These are phyloP conservation scores for Geranium incanum DNA, from an alignment of 441 rosid species.

Conservation along the genomic window DNA sequence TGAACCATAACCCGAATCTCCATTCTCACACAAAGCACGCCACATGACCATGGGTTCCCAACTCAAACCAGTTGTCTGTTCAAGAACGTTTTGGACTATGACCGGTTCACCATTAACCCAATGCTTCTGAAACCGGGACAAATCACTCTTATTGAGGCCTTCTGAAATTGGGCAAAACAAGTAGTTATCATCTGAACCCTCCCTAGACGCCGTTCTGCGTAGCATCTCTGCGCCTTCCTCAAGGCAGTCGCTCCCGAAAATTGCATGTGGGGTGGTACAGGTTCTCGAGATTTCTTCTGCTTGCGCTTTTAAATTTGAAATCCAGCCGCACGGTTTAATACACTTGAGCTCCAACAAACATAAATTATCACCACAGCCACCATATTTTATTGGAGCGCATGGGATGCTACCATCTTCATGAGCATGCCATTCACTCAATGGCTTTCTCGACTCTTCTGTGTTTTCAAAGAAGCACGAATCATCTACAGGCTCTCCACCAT, in stretches of 20 bases:
- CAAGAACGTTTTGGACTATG: slow-evolving; percentile 55
- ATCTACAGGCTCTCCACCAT: slow-evolving; percentile 57
- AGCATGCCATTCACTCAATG: slow-evolving; percentile 42
- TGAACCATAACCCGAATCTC: slow-evolving; percentile 39
- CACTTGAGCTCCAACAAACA: slow-evolving; percentile 57
- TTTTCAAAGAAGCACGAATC: slow-evolving; percentile 19
- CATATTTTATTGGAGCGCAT: slow-evolving; percentile 60
- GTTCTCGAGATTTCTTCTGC: slow-evolving; percentile 31
- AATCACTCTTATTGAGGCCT: slow-evolving; percentile 35
- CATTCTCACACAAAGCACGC: slow-evolving; percentile 72
- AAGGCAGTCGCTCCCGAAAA: slow-evolving; percentile 19
- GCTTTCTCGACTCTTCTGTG: slow-evolving; percentile 20
- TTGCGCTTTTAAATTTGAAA: slow-evolving; percentile 39
- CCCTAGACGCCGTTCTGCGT: slow-evolving; percentile 46
- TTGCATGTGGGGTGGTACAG: slow-evolving; percentile 18
- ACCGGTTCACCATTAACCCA: slow-evolving; percentile 88
- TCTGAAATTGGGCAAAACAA: slow-evolving; percentile 51
- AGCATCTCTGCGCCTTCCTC: slow-evolving; percentile 21
- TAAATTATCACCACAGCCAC: slow-evolving; percentile 58
- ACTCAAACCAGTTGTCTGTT: slow-evolving; percentile 54
- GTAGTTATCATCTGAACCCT: slow-evolving; percentile 45
- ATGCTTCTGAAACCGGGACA: slow-evolving; percentile 49
- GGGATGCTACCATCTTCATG: slow-evolving; percentile 45
- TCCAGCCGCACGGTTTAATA: slow-evolving; percentile 49
- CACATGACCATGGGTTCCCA: slow-evolving; percentile 99